These are phyloP conservation scores for Eleusine coracana DNA, from an alignment of 176 grass and related monocot species.

Conservation along the genomic window DNA sequence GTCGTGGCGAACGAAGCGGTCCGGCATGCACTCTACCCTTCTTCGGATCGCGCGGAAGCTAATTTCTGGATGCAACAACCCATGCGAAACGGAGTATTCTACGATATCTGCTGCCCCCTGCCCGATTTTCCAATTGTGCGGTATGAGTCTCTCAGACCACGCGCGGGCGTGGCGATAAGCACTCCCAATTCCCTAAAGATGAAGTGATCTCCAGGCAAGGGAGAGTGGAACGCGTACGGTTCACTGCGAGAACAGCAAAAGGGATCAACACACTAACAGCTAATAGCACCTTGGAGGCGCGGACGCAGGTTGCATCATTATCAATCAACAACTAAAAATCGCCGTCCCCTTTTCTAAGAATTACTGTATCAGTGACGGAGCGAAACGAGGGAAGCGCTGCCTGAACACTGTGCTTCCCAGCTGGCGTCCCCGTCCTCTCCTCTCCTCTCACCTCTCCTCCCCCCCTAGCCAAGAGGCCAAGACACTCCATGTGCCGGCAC, in stretches of 20 bases:
- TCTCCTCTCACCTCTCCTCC: not conserved
- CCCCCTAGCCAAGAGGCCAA: conserved; percentile 17
- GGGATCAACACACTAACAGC: not conserved
- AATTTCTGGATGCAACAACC: conserved; percentile 14
- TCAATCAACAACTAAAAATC: not conserved
- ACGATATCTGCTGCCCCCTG: conserved; percentile 30
- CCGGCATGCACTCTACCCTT: conserved; percentile 20
- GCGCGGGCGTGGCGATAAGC: not conserved
- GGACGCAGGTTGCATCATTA: not conserved
- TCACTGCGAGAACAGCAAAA: not conserved
- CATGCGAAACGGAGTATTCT: conserved; percentile 23
- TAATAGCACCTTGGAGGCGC: too few relatives aligned
- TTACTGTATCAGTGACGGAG: not conserved
- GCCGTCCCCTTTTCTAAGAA: not conserved
- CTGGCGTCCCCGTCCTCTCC: not conserved
- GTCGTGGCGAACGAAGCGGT: conserved; percentile 23
- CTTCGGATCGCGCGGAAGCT: conserved; percentile 45
- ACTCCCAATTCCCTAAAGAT: not conserved
- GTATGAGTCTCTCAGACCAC: not conserved
- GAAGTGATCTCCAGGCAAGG: not conserved
- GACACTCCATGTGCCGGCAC: conserved; percentile 56
- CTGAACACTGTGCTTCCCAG: conserved; percentile 15
- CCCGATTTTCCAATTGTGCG: conserved; percentile 24
- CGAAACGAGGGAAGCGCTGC: conserved; percentile 23
- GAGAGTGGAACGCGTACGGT: not conserved